phyloP scores from a whole-genome alignment of 768 basidiomycete species.

The Chalciporus chontae region DNA sequence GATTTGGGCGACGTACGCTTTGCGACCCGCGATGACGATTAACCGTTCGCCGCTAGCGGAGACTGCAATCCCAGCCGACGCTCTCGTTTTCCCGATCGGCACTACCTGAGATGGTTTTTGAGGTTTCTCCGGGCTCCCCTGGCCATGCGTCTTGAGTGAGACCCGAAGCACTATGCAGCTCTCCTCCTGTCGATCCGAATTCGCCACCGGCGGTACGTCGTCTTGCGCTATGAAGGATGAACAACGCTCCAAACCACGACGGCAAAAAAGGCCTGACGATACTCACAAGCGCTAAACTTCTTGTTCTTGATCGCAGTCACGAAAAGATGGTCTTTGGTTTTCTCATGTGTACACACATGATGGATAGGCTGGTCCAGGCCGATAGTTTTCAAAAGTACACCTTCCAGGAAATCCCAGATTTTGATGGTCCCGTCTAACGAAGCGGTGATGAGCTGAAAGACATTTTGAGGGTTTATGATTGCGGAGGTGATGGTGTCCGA shows the following conservation, averaged over 20 bases:
- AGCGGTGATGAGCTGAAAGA: conserved; percentile 85
- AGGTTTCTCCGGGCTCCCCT: conserved; percentile 39
- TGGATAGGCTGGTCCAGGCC: conserved; percentile 66
- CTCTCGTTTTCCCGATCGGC: conserved; percentile 63
- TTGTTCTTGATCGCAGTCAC: conserved; percentile 55
- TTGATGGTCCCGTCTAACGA: conserved; percentile 81
- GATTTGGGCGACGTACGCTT: conserved; percentile 69
- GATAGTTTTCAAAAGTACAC: conserved; percentile 70
- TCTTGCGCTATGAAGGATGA: conserved; percentile 14
- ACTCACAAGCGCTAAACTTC: conserved; percentile 37
- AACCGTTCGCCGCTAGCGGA: conserved; percentile 79
- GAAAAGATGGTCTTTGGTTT: conserved; percentile 66
- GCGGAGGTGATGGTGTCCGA: conserved; percentile 66
- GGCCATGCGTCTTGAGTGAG: conserved; percentile 44
- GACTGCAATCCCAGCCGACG: conserved; percentile 60
- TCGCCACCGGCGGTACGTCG: background rate
- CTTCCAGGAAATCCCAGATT: conserved; percentile 94
- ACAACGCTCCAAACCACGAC: background rate
- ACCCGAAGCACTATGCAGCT: conserved; percentile 52
- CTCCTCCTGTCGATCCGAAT: conserved; percentile 37
- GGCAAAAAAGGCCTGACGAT: background rate
- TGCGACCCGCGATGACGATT: conserved; percentile 69
- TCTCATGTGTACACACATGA: conserved; percentile 66
- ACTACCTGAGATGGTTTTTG: conserved; percentile 47
- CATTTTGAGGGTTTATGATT: conserved; percentile 78